phyloP scores from a whole-genome alignment of 495 filamentous ascomycete species.

The Massariosphaeria phaeospora region DNA sequence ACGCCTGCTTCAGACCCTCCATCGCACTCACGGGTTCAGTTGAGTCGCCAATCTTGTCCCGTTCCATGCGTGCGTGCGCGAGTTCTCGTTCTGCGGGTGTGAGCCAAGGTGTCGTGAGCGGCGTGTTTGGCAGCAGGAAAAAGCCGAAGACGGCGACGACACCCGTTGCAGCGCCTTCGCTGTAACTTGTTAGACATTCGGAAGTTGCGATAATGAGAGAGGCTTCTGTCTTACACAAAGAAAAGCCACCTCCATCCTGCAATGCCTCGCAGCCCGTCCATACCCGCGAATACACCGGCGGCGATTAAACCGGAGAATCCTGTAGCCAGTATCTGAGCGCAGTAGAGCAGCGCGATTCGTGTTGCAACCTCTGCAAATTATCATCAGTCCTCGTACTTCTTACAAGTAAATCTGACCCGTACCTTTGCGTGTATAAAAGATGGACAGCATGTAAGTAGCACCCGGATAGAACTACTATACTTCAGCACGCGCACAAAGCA shows the following conservation, averaged over 20 bases:
- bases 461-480: constrained; percentile 43
- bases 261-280: constrained; percentile 32
- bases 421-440: constrained; percentile 56
- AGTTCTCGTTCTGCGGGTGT: constrained; percentile 13
- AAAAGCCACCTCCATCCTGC: constrained; percentile 31
- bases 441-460: constrained; percentile 51
- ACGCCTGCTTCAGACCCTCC: constrained; percentile 41
- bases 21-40: constrained; percentile 25
- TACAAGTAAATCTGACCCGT: too few species aligned
- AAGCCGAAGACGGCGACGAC: constrained; percentile 42
- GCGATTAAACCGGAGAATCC: constrained; percentile 50
- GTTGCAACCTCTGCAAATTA: constrained; percentile 54
- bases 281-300: constrained; percentile 38
- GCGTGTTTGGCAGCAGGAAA: constrained; percentile 16
- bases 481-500: too few species aligned
- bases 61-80: constrained; percentile 30
- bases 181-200: too few species aligned
- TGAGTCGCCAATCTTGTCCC: constrained; percentile 35
- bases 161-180: constrained; percentile 44
- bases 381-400: too few species aligned
- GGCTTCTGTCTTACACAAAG: too few species aligned
- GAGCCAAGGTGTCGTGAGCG: constrained; percentile 12
- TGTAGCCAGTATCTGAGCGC: constrained; percentile 29
- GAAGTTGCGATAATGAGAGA: too few species aligned
- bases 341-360: constrained; percentile 50